These are phyloP conservation scores for Candida hispaniensis DNA, from an alignment of 805 yeast species.

Conservation along the genomic window DNA sequence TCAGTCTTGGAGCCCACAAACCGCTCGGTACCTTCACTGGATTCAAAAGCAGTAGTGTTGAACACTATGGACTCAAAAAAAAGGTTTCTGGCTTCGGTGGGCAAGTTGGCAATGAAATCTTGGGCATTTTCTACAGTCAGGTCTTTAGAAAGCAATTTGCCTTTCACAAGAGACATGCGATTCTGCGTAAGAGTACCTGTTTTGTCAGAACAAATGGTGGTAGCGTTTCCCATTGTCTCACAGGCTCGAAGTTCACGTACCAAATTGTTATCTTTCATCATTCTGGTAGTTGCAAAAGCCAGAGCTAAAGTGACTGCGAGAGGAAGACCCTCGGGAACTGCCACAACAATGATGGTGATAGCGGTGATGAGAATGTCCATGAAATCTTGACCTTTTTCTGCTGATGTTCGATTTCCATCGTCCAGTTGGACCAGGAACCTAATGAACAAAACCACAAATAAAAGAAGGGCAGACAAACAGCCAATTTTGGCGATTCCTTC, in stretches of 20 bases:
- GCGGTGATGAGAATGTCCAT: conserved; percentile 82
- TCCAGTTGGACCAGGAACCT: conserved; percentile 59
- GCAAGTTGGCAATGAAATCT: conserved; percentile 15
- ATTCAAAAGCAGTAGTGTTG: conserved; percentile 88
- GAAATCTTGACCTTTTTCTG: conserved; percentile 76
- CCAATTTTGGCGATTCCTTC: conserved; percentile 95
- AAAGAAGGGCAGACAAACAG: conserved; percentile 67
- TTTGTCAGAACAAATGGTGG: conserved; percentile 93
- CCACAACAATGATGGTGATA: conserved; percentile 88
- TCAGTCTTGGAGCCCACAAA: conserved; percentile 92
- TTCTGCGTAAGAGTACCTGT: conserved; percentile 96
- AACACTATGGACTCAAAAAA: conserved; percentile 51
- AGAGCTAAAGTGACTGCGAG: conserved; percentile 92
- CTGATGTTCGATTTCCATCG: conserved; percentile 37
- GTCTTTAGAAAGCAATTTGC: conserved; percentile 45
- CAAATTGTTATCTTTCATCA: conserved; percentile 92
- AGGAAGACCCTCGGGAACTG: conserved; percentile 99
- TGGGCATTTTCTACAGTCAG: conserved; percentile 28
- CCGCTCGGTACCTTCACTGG: conserved; percentile 42
- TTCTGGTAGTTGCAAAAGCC: conserved; percentile 96
- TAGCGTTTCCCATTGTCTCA: conserved; percentile 99
- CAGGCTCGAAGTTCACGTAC: conserved; percentile 91
- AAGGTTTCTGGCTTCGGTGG: conserved; percentile 19
- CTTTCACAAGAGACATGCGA: conserved; percentile 80
- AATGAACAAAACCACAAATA: conserved; percentile 69